These are phyloP conservation scores for Aspergillus jensenii DNA, from an alignment of 2,329 filamentous ascomycete species.

Conservation along the genomic window DNA sequence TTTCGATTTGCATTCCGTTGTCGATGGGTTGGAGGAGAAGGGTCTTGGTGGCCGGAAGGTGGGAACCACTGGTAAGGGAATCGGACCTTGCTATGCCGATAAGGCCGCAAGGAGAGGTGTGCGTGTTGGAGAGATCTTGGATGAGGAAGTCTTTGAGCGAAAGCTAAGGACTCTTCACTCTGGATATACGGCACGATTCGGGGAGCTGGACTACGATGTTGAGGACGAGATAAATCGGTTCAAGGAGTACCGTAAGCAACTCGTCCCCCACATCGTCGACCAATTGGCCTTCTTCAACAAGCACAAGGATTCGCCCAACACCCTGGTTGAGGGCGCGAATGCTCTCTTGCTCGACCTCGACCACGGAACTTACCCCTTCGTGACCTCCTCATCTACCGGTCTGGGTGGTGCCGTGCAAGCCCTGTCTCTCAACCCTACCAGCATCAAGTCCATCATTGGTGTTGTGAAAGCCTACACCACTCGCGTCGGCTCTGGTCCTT, in stretches of 20 bases:
- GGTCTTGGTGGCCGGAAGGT: slow-evolving; percentile 46
- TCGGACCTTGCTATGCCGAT: slow-evolving; percentile 61
- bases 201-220: slow-evolving; percentile 58
- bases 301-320: slow-evolving; percentile 54
- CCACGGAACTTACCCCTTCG: slow-evolving; percentile 53
- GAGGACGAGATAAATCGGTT: slow-evolving; percentile 60
- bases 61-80: slow-evolving; percentile 51
- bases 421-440: slow-evolving; percentile 57
- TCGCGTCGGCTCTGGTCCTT: slow-evolving; percentile 59
- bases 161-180: slow-evolving; percentile 54
- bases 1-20: slow-evolving; percentile 46
- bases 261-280: slow-evolving; percentile 42
- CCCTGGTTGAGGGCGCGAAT: slow-evolving; percentile 64
- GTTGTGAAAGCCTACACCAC: slow-evolving; percentile 68
- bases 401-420: slow-evolving; percentile 56
- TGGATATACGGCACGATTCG: slow-evolving; percentile 58
- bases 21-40: slow-evolving; percentile 48
- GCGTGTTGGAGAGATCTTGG: slow-evolving; percentile 58
- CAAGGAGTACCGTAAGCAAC: slow-evolving; percentile 46
- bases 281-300: slow-evolving; percentile 55
- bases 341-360: slow-evolving; percentile 62
- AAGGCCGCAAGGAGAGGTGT: slow-evolving; percentile 62
- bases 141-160: slow-evolving; percentile 55
- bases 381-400: slow-evolving; percentile 50
- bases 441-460: slow-evolving; percentile 59